phyloP scores from a whole-genome alignment of 495 filamentous ascomycete species.

The Jackrogersella minutella region DNA sequence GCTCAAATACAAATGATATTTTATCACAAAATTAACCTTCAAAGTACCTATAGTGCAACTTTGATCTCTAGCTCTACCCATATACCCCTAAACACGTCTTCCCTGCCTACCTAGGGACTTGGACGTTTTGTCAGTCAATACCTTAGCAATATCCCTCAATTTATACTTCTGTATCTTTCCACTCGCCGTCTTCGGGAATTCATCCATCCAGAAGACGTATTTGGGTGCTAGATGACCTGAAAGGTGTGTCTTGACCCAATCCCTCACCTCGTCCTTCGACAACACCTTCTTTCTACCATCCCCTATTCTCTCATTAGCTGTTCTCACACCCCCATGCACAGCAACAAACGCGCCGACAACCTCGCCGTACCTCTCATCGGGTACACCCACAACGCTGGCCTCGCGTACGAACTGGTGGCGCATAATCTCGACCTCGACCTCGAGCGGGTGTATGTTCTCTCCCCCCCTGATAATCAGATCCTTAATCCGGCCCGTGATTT shows the following conservation, averaged over 20 bases:
- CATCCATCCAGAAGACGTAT: conserved; percentile 83
- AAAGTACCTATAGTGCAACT: background rate
- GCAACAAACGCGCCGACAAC: conserved; percentile 85
- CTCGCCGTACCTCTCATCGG: conserved; percentile 87
- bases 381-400: conserved; percentile 82
- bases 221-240: conserved; percentile 86
- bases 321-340: conserved; percentile 50
- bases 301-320: conserved; percentile 34
- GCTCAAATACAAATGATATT: too few relatives aligned
- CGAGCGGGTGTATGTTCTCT: conserved; percentile 95
- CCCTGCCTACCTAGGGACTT: background rate
- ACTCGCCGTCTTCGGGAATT: conserved; percentile 92
- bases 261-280: conserved; percentile 64
- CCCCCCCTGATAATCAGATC: conserved; percentile 91
- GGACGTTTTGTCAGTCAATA: background rate
- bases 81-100: too few relatives aligned
- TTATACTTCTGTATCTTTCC: conserved; percentile 98
- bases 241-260: conserved; percentile 76
- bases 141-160: conserved; percentile 65
- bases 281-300: conserved; percentile 40
- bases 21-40: too few relatives aligned
- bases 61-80: too few relatives aligned
- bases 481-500: conserved; percentile 75
- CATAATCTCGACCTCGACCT: conserved; percentile 91
- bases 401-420: conserved; percentile 72